Evolutionary conservation across 768 basidiomycete genomes (phyloP).

Genomic region (Mycena olivaceomarginata): DNA sequence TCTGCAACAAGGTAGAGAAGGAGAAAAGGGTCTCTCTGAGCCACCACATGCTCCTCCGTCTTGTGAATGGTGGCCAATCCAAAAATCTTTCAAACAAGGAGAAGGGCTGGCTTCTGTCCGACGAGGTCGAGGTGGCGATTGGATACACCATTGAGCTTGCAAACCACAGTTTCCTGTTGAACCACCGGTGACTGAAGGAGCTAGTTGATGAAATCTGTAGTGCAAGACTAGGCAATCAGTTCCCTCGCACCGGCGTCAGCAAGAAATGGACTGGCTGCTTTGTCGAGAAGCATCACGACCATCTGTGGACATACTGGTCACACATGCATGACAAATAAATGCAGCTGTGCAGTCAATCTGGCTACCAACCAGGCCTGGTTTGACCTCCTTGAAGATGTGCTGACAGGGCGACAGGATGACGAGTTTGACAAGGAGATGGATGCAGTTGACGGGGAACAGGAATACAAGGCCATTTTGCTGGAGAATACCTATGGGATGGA

Average conservation of each 20-base stretch:
- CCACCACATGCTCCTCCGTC: no score
- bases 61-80: no score
- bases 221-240: constrained; percentile 52
- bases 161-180: constrained; percentile 19
- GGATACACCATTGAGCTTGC: constrained; percentile 51
- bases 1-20: no score
- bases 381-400: constrained; percentile 52
- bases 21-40: no score
- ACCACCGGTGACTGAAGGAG: constrained; percentile 55
- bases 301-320: constrained; percentile 54
- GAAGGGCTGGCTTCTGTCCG: constrained; percentile 52
- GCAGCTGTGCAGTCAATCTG: constrained; percentile 60
- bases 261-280: constrained; percentile 60
- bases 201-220: constrained; percentile 54
- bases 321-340: constrained; percentile 56
- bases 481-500: constrained; percentile 58
- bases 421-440: constrained; percentile 13
- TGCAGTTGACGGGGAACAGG: background rate
- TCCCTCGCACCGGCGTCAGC: constrained; percentile 56
- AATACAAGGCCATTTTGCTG: constrained; percentile 41
- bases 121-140: constrained; percentile 55
- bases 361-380: constrained; percentile 55
- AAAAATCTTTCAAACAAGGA: no score
- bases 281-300: constrained; percentile 50
- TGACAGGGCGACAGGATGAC: constrained; percentile 33